A percentile compares a stretch with the other conserved stretches of the same genome.
Evolutionary conservation across 73 alveolate species (phyloP).

Genomic region (Paramecium octaurelia): DNA sequence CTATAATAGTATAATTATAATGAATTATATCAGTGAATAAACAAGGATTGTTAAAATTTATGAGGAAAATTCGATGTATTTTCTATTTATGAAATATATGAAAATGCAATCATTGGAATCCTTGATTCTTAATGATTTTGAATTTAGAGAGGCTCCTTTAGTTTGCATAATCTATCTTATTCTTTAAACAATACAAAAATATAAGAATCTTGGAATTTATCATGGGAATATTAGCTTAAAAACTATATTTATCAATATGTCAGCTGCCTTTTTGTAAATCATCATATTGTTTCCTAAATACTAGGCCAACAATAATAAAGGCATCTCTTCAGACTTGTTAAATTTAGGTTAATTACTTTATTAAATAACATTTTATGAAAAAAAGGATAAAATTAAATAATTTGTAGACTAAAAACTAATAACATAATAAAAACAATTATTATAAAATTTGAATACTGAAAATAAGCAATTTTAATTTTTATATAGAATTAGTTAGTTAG

Average conservation of each 20-base stretch:
- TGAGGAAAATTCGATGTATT: background rate
- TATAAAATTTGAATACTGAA: background rate
- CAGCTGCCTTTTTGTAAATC: background rate
- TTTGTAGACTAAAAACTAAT: background rate
- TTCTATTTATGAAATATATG: background rate
- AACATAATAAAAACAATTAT: background rate
- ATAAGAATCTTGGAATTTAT: background rate
- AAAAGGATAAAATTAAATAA: background rate
- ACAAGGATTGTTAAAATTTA: background rate
- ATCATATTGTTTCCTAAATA: background rate
- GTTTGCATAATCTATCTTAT: background rate
- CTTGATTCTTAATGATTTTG: background rate
- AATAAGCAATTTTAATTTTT: background rate
- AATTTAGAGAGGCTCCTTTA: background rate
- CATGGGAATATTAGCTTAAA: background rate
- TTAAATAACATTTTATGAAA: slow-evolving; percentile 8
- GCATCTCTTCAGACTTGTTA: background rate
- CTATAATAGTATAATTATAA: background rate
- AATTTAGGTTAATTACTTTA: background rate
- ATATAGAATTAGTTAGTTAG: background rate
- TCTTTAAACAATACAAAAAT: background rate
- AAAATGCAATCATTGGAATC: slow-evolving; percentile 7
- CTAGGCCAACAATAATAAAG: background rate
- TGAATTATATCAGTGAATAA: background rate
- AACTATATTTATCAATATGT: background rate